phyloP scores from a whole-genome alignment of 495 filamentous ascomycete genomes.

The Hyaloscypha bicolor region DNA sequence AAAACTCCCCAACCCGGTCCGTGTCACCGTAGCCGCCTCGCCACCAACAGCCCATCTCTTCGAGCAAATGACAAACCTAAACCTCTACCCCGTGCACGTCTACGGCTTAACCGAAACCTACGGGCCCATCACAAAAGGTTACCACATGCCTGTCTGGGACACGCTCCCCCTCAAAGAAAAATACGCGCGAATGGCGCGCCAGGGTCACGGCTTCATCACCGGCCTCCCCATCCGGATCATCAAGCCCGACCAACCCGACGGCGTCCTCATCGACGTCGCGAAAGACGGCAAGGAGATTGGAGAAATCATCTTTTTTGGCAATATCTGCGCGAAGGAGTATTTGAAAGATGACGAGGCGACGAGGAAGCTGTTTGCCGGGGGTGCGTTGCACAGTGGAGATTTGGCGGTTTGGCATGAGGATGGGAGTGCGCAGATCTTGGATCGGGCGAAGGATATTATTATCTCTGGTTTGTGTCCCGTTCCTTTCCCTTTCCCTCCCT shows the following conservation, averaged over 20 bases:
- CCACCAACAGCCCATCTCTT: slow-evolving; percentile 90
- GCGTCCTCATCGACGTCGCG: slow-evolving; percentile 71
- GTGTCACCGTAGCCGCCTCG: slow-evolving; percentile 89
- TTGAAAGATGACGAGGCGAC: slow-evolving; percentile 90
- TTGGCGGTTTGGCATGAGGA: slow-evolving; percentile 91
- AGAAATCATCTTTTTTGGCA: slow-evolving; percentile 88
- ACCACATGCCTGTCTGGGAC: slow-evolving; percentile 83
- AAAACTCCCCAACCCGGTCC: slow-evolving; percentile 67
- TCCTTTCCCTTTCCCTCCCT: slow-evolving; percentile 1
- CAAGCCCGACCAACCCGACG: slow-evolving; percentile 71
- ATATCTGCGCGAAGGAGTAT: slow-evolving; percentile 91
- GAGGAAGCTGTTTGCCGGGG: slow-evolving; percentile 82
- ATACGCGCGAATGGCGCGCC: slow-evolving; percentile 85
- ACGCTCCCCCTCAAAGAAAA: slow-evolving; percentile 67
- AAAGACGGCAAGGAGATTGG: slow-evolving; percentile 88
- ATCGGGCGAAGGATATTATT: slow-evolving; percentile 96
- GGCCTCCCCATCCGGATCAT: slow-evolving; percentile 81
- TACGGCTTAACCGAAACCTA: slow-evolving; percentile 97
- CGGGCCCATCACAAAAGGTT: slow-evolving; percentile 93
- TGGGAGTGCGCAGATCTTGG: slow-evolving; percentile 87
- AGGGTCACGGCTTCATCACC: slow-evolving; percentile 88
- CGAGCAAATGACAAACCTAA: slow-evolving; percentile 84
- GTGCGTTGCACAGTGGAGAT: slow-evolving; percentile 86
- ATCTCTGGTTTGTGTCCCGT: slow-evolving; percentile 73
- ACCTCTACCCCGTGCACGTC: slow-evolving; percentile 89